Evolutionary conservation across 805 yeast genomes (phyloP).

Genomic region (Pichia thaimueangensis): DNA sequence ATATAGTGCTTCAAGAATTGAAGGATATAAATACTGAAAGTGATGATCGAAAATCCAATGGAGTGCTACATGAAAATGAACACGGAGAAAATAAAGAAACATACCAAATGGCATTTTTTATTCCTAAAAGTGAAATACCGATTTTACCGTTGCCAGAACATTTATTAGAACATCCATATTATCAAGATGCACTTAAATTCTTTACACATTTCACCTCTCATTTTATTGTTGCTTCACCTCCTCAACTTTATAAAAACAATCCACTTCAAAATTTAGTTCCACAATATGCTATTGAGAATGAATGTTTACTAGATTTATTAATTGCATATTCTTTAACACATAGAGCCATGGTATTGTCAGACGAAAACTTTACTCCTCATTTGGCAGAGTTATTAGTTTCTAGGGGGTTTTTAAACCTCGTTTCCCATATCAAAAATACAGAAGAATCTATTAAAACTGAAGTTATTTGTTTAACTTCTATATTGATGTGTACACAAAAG

Average conservation of each 20-base stretch:
- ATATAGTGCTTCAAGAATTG: neutral
- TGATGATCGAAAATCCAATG: neutral
- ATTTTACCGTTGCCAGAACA: conserved; percentile 49
- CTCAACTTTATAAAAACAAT: conserved; percentile 50
- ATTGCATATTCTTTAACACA: conserved; percentile 44
- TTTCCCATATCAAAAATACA: neutral
- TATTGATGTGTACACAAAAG: conserved; percentile 9
- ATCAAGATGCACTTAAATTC: conserved; percentile 53
- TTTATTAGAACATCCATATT: conserved; percentile 51
- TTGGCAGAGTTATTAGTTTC: conserved; percentile 5
- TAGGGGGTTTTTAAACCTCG: conserved; percentile 4
- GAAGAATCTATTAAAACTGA: conserved; percentile 2
- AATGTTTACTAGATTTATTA: conserved; percentile 48
- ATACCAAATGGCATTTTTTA: neutral
- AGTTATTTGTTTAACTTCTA: conserved; percentile 7
- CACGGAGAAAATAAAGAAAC: neutral
- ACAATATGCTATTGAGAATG: conserved; percentile 51
- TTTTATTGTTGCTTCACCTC: conserved; percentile 58
- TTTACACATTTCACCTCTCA: conserved; percentile 54
- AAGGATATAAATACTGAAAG: neutral
- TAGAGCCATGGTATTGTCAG: conserved; percentile 15
- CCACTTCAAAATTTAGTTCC: conserved; percentile 63
- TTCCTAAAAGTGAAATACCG: neutral
- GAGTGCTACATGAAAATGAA: neutral
- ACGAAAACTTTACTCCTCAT: conserved; percentile 6